Percentiles rank a stretch among this genome's conserved stretches.
These are phyloP conservation scores for Amylocystis lapponica DNA, from an alignment of 768 basidiomycete species.

Conservation along the genomic window DNA sequence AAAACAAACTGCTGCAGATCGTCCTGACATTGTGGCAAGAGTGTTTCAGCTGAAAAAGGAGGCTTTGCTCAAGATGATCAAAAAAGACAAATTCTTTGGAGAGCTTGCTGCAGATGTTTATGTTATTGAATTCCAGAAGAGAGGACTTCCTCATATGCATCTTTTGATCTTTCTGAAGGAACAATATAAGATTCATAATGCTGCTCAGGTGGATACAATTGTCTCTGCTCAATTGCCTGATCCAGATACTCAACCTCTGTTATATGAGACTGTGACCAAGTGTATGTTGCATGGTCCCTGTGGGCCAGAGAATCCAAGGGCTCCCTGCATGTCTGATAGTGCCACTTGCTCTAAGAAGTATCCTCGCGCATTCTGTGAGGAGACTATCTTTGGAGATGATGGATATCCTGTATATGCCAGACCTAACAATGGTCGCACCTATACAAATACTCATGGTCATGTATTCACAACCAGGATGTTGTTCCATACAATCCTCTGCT, in stretches of 20 bases:
- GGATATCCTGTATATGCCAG: conserved; percentile 35
- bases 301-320: too few species aligned
- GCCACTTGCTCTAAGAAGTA: conserved; percentile 38
- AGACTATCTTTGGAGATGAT: conserved; percentile 32
- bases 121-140: conserved; percentile 54
- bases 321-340: conserved; percentile 36
- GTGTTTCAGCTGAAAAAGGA: conserved; percentile 42
- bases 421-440: conserved; percentile 27
- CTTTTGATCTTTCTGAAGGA: conserved; percentile 37
- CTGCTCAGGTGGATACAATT: conserved; percentile 33
- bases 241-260: conserved; percentile 28
- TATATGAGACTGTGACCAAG: conserved; percentile 34
- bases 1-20: conserved; percentile 34
- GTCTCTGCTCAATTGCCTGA: conserved; percentile 42
- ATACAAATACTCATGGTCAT: conserved; percentile 20
- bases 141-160: conserved; percentile 51
- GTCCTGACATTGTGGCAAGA: conserved; percentile 41
- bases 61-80: conserved; percentile 28
- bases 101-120: conserved; percentile 38
- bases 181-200: conserved; percentile 26
- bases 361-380: conserved; percentile 33
- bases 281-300: conserved; percentile 49
- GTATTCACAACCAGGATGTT: conserved; percentile 38
- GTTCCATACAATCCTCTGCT: conserved; percentile 37
- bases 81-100: conserved; percentile 38